Evolutionary conservation across 2,329 filamentous ascomycete genomes (phyloP).

Genomic region (Exophiala sideris): DNA sequence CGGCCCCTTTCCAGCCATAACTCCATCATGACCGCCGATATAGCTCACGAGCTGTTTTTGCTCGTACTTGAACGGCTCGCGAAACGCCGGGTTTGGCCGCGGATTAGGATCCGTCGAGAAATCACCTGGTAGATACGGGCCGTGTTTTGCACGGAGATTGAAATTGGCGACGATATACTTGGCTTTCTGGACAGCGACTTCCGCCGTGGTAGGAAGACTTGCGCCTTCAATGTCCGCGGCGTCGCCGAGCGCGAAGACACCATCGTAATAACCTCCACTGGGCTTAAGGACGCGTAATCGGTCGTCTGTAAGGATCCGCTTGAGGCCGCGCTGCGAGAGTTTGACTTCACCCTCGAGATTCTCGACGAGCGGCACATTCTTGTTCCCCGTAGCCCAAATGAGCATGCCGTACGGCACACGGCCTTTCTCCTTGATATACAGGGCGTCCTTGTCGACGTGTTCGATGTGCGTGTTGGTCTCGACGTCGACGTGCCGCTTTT

Average conservation of each 20-base stretch:
- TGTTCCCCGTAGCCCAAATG: constrained; percentile 41
- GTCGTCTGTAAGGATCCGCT: constrained; percentile 36
- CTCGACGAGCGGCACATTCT: constrained; percentile 34
- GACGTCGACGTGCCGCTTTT: constrained; percentile 38
- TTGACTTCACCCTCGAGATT: constrained; percentile 31
- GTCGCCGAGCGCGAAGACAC: constrained; percentile 32
- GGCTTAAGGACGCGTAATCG: constrained; percentile 27
- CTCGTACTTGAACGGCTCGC: constrained; percentile 37
- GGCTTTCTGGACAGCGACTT: constrained; percentile 28
- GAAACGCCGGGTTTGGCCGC: background rate
- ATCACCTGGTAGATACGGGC: no score
- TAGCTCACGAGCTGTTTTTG: constrained; percentile 41
- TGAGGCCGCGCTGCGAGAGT: constrained; percentile 34
- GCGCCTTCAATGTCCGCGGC: constrained; percentile 29
- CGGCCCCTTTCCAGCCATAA: constrained; percentile 36
- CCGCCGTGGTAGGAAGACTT: constrained; percentile 27
- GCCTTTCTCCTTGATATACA: constrained; percentile 38
- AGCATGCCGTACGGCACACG: constrained; percentile 37
- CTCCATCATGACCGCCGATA: constrained; percentile 41
- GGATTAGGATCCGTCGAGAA: background rate
- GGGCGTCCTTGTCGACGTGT: constrained; percentile 34
- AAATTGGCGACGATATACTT: constrained; percentile 25
- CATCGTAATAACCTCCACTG: constrained; percentile 10
- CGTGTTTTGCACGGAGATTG: constrained; percentile 11
- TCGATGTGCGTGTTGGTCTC: constrained; percentile 39